Percentiles rank a stretch among this genome's conserved stretches.
Evolutionary conservation across 1,139 yeast genomes (phyloP).

Genomic region (Candida smagusa): DNA sequence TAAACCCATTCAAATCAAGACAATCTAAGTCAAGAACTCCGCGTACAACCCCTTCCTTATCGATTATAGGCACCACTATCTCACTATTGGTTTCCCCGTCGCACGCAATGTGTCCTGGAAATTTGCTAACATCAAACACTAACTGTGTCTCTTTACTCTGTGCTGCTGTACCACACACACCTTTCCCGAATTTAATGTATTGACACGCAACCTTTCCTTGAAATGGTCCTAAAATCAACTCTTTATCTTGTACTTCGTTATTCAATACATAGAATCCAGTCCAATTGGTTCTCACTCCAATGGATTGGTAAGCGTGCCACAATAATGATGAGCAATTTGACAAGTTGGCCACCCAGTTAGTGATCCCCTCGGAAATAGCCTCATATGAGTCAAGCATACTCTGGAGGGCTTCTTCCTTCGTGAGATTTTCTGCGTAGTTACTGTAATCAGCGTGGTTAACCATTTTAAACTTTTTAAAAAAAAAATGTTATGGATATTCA

Average conservation of each 20-base stretch:
- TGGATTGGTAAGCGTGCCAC: slow-evolving; percentile 81
- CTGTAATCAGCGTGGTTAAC: slow-evolving; percentile 63
- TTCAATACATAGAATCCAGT: slow-evolving; percentile 78
- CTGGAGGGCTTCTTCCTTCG: slow-evolving; percentile 59
- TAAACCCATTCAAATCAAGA: slow-evolving; percentile 60
- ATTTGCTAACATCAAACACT: slow-evolving; percentile 71
- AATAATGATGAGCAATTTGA: slow-evolving; percentile 81
- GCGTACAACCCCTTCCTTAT: slow-evolving; percentile 36
- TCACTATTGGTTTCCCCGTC: slow-evolving; percentile 94
- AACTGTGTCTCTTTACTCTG: slow-evolving; percentile 54
- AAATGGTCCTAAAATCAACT: slow-evolving; percentile 82
- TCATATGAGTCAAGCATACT: slow-evolving; percentile 57
- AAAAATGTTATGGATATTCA: slow-evolving; percentile 1
- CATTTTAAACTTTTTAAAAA: slow-evolving; percentile 6
- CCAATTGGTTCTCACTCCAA: slow-evolving; percentile 72
- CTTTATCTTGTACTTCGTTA: slow-evolving; percentile 25
- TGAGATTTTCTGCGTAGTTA: slow-evolving; percentile 32
- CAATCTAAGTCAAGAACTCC: slow-evolving; percentile 93
- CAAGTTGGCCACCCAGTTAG: slow-evolving; percentile 85
- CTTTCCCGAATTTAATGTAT: slow-evolving; percentile 67
- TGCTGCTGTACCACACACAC: slow-evolving; percentile 93
- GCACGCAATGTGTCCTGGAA: slow-evolving; percentile 95
- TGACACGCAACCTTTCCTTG: slow-evolving; percentile 98
- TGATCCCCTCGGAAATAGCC: slow-evolving; percentile 60
- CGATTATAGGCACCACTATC: slow-evolving; percentile 78